These are phyloP conservation scores for Papilionanthe hybrid DNA, from an alignment of 116 monocot genomes.

Conservation along the genomic window DNA sequence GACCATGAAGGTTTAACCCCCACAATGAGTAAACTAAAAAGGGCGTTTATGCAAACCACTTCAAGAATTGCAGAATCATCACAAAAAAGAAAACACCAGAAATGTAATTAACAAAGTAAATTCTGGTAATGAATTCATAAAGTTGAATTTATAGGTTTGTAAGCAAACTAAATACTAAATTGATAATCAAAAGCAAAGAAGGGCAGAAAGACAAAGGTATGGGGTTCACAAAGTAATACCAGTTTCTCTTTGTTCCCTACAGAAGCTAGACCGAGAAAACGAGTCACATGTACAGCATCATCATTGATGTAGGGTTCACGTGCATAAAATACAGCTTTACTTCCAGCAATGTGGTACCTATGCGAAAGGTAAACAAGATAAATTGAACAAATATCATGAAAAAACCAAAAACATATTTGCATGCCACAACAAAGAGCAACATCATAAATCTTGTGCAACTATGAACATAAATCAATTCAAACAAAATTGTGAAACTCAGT, in stretches of 20 bases:
- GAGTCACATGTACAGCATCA: conserved; percentile 68
- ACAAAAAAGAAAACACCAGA: neutral
- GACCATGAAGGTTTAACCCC: neutral
- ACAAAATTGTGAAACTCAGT: neutral
- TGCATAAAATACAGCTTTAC: conserved; percentile 74
- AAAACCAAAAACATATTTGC: neutral
- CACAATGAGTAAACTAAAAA: neutral
- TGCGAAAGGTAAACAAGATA: conserved; percentile 9
- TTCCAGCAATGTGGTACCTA: conserved; percentile 94
- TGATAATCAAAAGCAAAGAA: conserved; percentile 7
- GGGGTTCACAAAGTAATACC: conserved; percentile 26
- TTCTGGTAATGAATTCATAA: neutral
- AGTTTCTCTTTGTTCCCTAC: conserved; percentile 96
- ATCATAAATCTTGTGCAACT: neutral
- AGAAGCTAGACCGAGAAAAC: conserved; percentile 80
- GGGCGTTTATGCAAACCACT: neutral
- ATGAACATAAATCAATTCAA: neutral
- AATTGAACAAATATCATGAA: neutral
- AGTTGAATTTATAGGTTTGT: neutral
- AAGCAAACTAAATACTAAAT: neutral
- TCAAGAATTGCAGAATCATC: neutral
- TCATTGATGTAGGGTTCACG: conserved; percentile 76
- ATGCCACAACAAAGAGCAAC: neutral
- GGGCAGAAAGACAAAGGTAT: neutral
- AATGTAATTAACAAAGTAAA: neutral